Evolutionary conservation across 2,329 filamentous ascomycete species (phyloP).

Genomic region (Fusarium sp.): DNA sequence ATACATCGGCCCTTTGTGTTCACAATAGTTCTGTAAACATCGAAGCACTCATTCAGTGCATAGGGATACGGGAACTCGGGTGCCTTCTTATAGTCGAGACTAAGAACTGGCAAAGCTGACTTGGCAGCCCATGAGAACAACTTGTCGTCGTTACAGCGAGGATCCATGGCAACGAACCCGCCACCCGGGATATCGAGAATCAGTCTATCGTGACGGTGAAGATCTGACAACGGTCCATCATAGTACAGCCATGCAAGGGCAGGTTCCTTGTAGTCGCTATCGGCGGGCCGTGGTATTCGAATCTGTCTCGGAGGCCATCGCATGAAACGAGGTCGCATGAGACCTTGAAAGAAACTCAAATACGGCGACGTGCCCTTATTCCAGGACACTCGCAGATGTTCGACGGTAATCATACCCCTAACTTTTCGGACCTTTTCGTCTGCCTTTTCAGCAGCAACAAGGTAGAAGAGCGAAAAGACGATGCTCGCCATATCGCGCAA

Average conservation of each 20-base stretch:
- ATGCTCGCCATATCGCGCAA: constrained; percentile 85
- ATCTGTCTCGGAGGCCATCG: constrained; percentile 85
- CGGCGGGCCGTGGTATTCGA: constrained; percentile 82
- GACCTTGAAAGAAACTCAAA: constrained; percentile 75
- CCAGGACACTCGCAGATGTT: constrained; percentile 93
- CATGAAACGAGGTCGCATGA: constrained; percentile 83
- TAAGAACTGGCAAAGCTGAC: constrained; percentile 87
- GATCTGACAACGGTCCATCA: constrained; percentile 83
- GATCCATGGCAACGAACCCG: constrained; percentile 96
- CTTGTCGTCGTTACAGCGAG: constrained; percentile 94
- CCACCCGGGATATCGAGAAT: constrained; percentile 93
- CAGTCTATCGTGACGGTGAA: constrained; percentile 80
- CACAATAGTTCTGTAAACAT: constrained; percentile 56
- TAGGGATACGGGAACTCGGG: constrained; percentile 64
- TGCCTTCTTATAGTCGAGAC: constrained; percentile 80
- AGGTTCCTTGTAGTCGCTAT: constrained; percentile 85
- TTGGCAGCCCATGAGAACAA: constrained; percentile 91
- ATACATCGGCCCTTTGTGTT: constrained; percentile 57
- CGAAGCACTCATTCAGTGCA: constrained; percentile 62
- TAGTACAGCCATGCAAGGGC: constrained; percentile 94
- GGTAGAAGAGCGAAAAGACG: constrained; percentile 88
- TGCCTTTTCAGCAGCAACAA: constrained; percentile 91
- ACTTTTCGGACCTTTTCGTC: constrained; percentile 97
- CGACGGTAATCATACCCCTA: constrained; percentile 84
- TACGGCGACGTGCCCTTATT: constrained; percentile 95